Base-by-base conservation (phyloP, 1,284 basidiomycete genomes). In the Marasmius fiardii region DNA sequence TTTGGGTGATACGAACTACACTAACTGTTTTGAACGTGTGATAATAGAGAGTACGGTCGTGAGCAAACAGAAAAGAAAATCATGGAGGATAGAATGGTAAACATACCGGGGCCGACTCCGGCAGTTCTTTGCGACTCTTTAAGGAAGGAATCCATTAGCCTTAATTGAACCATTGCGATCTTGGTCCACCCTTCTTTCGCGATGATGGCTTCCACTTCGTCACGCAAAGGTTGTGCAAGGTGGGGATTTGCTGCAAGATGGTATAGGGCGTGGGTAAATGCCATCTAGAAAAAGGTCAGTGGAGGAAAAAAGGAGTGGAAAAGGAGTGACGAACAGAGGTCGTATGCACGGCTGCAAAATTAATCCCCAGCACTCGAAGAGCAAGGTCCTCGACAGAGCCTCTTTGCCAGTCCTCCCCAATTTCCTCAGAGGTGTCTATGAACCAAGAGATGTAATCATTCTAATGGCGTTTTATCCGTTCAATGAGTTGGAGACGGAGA, bases 81-180 rank as follows among this genome's bases (percentile, higher is more conserved):
- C 43, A 0, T 60, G 61, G 12, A 33, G 37, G 20, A 4, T 31
- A 24, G 11, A 11, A 23, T 4, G 3, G 31, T 49, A 16, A 45
- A 60, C 62, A 37, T 55, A 68, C 65, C 18, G n/a, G 55, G n/a
- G 11, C 53, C 53, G 14, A 71, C 59, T 1, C 67, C 69, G 28
- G 65, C 64, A 45, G 61, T 43, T 1, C 72, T 61, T 58, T 69
- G 63, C 2, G 64, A 65, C 57, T 74, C 71, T 41, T 67, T 66
- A 47, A 75, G 43, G 59, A 75, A 73, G 54, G 74, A 75, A 55
- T 76, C 74, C 4, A 74, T 48, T 52, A 71, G 70, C 52, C 58
- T 60, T 68, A 75, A 67, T 48, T 69, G 69, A n/a, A 60, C 60
- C 56, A 76, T 61, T 2, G 68, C 66, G 7, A 55, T 58, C 57